Percentiles rank a stretch among this genome's conserved stretches.
Evolutionary conservation across 331 rosid genomes (phyloP).

Genomic region (Malus hybrid): DNA sequence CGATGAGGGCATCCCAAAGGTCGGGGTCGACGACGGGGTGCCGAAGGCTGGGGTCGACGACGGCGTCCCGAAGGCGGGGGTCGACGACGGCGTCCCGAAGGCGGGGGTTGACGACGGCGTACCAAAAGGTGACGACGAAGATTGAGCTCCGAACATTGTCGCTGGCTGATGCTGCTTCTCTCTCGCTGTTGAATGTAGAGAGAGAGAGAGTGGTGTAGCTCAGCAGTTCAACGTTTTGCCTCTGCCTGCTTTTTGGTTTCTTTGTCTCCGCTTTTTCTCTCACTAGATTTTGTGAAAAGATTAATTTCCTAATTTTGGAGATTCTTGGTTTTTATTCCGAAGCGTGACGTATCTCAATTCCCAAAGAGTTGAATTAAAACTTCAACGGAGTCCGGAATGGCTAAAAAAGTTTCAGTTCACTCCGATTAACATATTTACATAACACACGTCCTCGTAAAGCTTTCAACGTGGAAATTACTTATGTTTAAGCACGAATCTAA

Average conservation of each 20-base stretch:
- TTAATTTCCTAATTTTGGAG: too few species aligned
- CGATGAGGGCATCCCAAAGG: slow-evolving; percentile 51
- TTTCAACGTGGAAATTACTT: too few species aligned
- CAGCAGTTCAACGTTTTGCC: not conserved
- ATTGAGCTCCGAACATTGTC: slow-evolving; percentile 54
- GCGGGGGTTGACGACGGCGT: slow-evolving; percentile 9
- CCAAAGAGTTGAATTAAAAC: too few species aligned
- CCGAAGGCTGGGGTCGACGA: slow-evolving; percentile 39
- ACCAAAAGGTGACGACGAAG: slow-evolving; percentile 8
- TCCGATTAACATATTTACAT: too few species aligned
- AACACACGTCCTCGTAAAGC: too few species aligned
- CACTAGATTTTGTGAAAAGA: not conserved
- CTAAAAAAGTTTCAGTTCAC: too few species aligned
- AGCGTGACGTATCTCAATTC: too few species aligned
- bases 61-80: slow-evolving; percentile 38
- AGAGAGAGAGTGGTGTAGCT: not conserved
- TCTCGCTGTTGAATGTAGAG: not conserved
- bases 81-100: slow-evolving; percentile 18
- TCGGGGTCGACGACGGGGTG: slow-evolving; percentile 22
- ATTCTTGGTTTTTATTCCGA: too few species aligned
- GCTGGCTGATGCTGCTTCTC: not conserved
- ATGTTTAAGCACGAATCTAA: too few species aligned
- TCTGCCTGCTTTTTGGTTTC: not conserved
- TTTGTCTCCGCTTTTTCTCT: not conserved
- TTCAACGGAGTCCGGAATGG: too few species aligned